phyloP scores from a whole-genome alignment of 208 protist genomes.

The Acanthamoeba lenticulata region DNA sequence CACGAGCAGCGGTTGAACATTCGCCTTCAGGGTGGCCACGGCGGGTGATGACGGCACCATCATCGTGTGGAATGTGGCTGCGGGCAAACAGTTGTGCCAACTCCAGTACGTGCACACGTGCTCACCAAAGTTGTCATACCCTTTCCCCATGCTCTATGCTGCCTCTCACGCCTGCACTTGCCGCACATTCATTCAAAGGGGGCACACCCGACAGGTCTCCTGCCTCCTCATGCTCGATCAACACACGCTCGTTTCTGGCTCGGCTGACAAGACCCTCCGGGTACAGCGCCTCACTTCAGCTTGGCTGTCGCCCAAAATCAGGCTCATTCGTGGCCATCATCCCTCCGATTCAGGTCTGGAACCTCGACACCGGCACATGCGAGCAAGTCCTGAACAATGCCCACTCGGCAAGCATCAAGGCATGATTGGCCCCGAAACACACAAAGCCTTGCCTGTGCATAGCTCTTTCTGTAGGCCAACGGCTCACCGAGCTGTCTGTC shows the following conservation, averaged over 20 bases:
- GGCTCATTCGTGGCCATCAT: neutral
- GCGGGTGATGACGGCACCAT: conserved; percentile 24
- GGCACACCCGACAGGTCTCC: conserved; percentile 30
- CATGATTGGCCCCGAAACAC: neutral
- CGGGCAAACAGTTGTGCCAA: conserved; percentile 22
- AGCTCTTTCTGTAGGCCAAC: neutral
- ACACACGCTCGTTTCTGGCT: conserved; percentile 65
- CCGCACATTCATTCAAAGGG: no score
- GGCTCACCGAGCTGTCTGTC: neutral
- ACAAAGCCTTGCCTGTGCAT: neutral
- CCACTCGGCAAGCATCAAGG: conserved; percentile 39
- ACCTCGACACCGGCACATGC: conserved; percentile 56
- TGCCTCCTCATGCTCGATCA: conserved; percentile 49
- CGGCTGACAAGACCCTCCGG: conserved; percentile 53
- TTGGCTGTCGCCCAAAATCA: neutral
- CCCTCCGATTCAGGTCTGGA: conserved; percentile 34
- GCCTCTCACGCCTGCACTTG: neutral
- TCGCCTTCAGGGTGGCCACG: neutral
- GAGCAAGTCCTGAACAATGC: conserved; percentile 26
- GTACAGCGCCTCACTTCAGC: neutral
- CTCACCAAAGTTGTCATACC: neutral
- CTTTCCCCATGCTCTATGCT: neutral
- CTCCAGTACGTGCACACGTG: neutral
- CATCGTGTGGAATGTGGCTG: conserved; percentile 59
- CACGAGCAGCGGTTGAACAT: neutral